phyloP scores from a whole-genome alignment of 2,329 filamentous ascomycete species.

The Ascochyta clinopodiicola region DNA sequence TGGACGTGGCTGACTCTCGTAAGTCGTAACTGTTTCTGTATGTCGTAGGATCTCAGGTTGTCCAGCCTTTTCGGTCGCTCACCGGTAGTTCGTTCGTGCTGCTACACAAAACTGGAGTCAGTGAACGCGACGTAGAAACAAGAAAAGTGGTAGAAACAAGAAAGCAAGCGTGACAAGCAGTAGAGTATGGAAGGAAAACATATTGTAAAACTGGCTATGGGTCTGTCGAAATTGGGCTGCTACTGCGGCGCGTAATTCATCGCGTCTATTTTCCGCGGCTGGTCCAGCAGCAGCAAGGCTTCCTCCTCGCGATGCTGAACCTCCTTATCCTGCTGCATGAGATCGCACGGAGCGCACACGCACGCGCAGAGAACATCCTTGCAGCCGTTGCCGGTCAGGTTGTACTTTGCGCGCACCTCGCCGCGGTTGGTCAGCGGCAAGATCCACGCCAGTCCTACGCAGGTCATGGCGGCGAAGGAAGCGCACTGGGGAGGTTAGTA shows the following conservation, averaged over 20 bases:
- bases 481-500: slow-evolving; percentile 32
- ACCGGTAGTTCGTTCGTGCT: too few relatives aligned
- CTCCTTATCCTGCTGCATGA: slow-evolving; percentile 46
- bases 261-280: slow-evolving; percentile 28
- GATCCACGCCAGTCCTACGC: slow-evolving; percentile 38
- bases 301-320: slow-evolving; percentile 29
- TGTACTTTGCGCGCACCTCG: slow-evolving; percentile 42
- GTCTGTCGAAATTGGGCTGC: slow-evolving; percentile 5
- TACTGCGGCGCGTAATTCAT: slow-evolving; percentile 38
- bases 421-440: slow-evolving; percentile 41
- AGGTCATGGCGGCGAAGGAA: slow-evolving; percentile 33
- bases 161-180: not conserved
- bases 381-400: slow-evolving; percentile 40
- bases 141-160: too few relatives aligned
- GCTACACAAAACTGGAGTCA: too few relatives aligned
- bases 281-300: slow-evolving; percentile 18
- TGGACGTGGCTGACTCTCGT: too few relatives aligned
- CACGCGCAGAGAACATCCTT: slow-evolving; percentile 45
- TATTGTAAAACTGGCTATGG: too few relatives aligned
- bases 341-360: slow-evolving; percentile 44
- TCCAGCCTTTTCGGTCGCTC: too few relatives aligned
- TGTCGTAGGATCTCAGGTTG: too few relatives aligned
- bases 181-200: not conserved
- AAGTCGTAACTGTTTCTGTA: too few relatives aligned
- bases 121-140: too few relatives aligned